Evolutionary conservation across 2,329 filamentous ascomycete genomes (phyloP), one percentile per base, ranked within the genome.

Genomic region (Aspergillus felis): DNA sequence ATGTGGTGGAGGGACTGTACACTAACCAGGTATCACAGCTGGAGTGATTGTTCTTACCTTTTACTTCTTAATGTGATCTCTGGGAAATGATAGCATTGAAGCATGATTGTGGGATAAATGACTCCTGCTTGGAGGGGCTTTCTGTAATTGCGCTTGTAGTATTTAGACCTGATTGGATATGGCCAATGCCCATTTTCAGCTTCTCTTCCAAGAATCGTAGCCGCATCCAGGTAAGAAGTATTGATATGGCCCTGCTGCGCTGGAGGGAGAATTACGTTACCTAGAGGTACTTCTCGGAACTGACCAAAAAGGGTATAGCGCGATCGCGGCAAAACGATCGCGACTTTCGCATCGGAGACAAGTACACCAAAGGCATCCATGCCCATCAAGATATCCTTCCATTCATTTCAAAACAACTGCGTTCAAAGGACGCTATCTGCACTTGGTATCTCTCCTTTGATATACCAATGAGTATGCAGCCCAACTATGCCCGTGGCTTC

Each of bases 1-100:
- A 88, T 72, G 94, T 99, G 64, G 95, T 99, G 62, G 95, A 99
- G 77, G 91, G 96, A 66, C 81, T 99, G 70, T 99, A 97, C 82
- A 92, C 91, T 62, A 97, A 97, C 82, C 93, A 99, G 81, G 94
- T 94, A 52, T 96, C 91, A 59, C 81, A 95, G 82, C 82, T 99
- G 67, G 94, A 99, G 83, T 99, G 69, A 71, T 58, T 47, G 12
- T 25, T 10, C 24, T 44, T 51, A 27, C 42, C 44, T 53, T 47
- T 52, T 35, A 14, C 49, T 8, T 10, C n/a, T 53, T 56, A 53
- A 56, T 55, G 54, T 58, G 59, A 61, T 61, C 54, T 48, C 62
- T 28, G 50, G 54, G 58, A 54, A 64, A 65, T 66, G 64, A 65
- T 61, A 63, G 64, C 61, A 61, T 66, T 67, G 59, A 62, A 60